A percentile compares a stretch with the other conserved stretches of the same genome.
These are phyloP conservation scores for Thermochaetoides dissita DNA, from an alignment of 2,329 filamentous ascomycete species.

Conservation along the genomic window DNA sequence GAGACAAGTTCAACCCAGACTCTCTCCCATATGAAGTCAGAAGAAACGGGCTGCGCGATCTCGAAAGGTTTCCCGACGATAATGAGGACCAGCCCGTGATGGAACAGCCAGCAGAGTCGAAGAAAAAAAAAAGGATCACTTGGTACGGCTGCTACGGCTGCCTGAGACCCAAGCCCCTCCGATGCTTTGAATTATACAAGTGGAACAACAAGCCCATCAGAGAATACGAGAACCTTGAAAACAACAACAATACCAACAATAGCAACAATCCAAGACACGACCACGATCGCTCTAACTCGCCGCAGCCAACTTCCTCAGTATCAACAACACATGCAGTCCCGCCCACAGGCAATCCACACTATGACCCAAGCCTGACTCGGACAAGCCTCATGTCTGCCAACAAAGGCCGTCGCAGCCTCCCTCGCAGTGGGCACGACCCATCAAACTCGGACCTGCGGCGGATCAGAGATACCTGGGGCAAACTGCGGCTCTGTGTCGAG, in stretches of 20 bases:
- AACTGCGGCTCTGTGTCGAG: conserved; percentile 12
- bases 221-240: background rate
- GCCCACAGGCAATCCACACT: conserved; percentile 11
- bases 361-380: conserved; percentile 13
- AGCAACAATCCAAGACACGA: too few species aligned
- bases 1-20: conserved; percentile 8
- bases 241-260: background rate
- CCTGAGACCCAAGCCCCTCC: conserved; percentile 6
- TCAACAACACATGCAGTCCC: background rate
- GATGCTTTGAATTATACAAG: conserved; percentile 13
- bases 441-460: background rate
- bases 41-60: too few species aligned
- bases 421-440: background rate
- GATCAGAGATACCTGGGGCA: too few species aligned
- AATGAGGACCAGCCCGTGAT: too few species aligned
- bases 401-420: background rate
- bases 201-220: conserved; percentile 3
- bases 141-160: conserved; percentile 15
- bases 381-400: conserved; percentile 8
- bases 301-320: too few species aligned
- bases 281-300: too few species aligned
- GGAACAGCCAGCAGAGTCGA: background rate
- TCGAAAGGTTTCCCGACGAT: too few species aligned
- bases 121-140: conserved; percentile 3
- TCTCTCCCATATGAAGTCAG: conserved; percentile 3